These are phyloP conservation scores for Hericium erinaceus DNA, from an alignment of 768 basidiomycete genomes.

Conservation along the genomic window DNA sequence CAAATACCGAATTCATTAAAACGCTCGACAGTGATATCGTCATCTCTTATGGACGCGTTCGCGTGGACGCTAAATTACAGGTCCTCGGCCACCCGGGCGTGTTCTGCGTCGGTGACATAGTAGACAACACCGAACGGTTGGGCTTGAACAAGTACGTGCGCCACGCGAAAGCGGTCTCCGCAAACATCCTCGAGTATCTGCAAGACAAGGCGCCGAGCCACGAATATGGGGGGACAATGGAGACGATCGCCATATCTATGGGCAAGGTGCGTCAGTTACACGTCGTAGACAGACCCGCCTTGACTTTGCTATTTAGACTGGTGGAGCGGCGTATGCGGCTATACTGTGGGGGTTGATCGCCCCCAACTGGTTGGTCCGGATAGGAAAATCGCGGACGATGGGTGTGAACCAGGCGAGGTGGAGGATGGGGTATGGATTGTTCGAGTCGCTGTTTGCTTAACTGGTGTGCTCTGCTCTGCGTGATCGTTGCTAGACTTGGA, in stretches of 20 bases:
- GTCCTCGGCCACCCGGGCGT: constrained; percentile 39
- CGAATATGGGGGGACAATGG: constrained; percentile 37
- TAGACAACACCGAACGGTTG: constrained; percentile 55
- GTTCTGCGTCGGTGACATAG: constrained; percentile 56
- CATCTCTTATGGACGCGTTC: constrained; percentile 31
- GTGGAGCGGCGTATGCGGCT: neutral
- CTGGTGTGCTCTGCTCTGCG: no score
- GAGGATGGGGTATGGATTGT: neutral
- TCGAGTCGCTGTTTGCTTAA: neutral
- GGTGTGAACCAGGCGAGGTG: neutral
- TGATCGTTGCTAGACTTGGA: no score
- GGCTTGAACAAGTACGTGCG: constrained; percentile 34
- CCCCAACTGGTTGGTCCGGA: neutral
- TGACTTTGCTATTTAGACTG: neutral
- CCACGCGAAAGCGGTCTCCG: constrained; percentile 34
- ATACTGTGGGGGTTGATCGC: neutral
- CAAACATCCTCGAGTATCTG: constrained; percentile 40
- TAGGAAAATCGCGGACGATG: neutral
- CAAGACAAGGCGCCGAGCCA: constrained; percentile 25
- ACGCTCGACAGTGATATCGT: constrained; percentile 28
- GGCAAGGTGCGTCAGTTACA: constrained; percentile 1
- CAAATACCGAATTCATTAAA: constrained; percentile 42
- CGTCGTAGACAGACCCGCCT: neutral
- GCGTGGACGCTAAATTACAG: constrained; percentile 48
- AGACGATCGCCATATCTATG: constrained; percentile 31